A percentile compares a stretch with the other conserved stretches of the same genome.
phyloP scores from a whole-genome alignment of 2,329 filamentous ascomycete genomes.

The Phoma sp. region DNA sequence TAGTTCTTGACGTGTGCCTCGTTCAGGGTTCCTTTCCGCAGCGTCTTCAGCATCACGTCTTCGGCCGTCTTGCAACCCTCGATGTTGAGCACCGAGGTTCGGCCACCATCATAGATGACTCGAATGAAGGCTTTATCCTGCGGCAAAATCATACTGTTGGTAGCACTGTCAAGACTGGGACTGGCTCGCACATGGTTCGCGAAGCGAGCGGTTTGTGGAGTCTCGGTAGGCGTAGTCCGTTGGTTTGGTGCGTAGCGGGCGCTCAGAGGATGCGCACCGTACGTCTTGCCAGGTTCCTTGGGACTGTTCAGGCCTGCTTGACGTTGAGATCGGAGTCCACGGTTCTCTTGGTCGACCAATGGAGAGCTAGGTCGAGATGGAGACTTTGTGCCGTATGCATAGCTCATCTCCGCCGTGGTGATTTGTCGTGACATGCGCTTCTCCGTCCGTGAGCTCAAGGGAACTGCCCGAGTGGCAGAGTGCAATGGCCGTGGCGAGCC shows the following conservation, averaged over 20 bases:
- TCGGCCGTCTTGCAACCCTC: slow-evolving; percentile 90
- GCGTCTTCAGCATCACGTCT: slow-evolving; percentile 87
- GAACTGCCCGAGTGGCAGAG: slow-evolving; percentile 55
- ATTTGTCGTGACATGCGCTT: slow-evolving; percentile 59
- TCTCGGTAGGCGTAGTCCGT: slow-evolving; percentile 66
- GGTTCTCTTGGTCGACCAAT: slow-evolving; percentile 64
- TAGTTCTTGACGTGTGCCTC: slow-evolving; percentile 94
- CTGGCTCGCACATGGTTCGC: slow-evolving; percentile 77
- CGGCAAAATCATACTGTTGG: slow-evolving; percentile 79
- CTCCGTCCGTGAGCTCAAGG: slow-evolving; percentile 54
- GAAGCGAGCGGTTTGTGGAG: slow-evolving; percentile 67
- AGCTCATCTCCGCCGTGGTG: slow-evolving; percentile 51
- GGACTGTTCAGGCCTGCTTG: slow-evolving; percentile 66
- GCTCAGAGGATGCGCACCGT: slow-evolving; percentile 63
- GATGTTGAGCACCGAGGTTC: slow-evolving; percentile 93
- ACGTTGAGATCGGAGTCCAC: slow-evolving; percentile 62
- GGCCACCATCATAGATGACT: slow-evolving; percentile 89
- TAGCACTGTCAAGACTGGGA: slow-evolving; percentile 82
- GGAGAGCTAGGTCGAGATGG: slow-evolving; percentile 77
- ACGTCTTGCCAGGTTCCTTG: slow-evolving; percentile 60
- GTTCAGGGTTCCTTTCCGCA: slow-evolving; percentile 85
- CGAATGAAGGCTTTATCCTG: slow-evolving; percentile 88
- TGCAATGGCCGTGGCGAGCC: slow-evolving; percentile 70
- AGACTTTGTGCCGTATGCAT: slow-evolving; percentile 59
- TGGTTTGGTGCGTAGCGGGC: slow-evolving; percentile 51